Base-by-base conservation (phyloP, 768 basidiomycete genomes). In the Tephrocybe sp. region DNA sequence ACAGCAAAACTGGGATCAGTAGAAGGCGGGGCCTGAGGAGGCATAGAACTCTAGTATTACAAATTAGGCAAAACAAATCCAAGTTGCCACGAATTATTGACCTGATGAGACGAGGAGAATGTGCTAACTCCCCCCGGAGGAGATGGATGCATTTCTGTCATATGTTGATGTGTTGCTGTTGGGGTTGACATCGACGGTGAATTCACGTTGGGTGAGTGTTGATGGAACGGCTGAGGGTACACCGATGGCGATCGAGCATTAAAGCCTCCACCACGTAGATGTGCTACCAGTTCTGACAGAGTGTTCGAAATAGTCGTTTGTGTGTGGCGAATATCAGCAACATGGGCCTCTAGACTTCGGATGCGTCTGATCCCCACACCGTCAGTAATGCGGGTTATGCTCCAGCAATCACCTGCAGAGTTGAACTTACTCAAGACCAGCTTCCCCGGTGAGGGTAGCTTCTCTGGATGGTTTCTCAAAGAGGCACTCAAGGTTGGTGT, bases 401-500 rank as follows among this genome's bases (percentile, higher is more conserved):
- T 8, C n/a, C 44, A 23, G 11, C 46, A 11, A 21, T 34, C 48
- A 41, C 42, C 18, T 34, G 23, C 16, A 10, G 24, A 16, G 15
- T 51, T 45, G 52, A n/a, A 74, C 89, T 68, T 64, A 93, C 91
- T 93, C 92, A 45, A 93, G 67, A 7, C 91, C 91, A 15, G 91
- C 91, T 68, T 94, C 91, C 38, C 90, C 89, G 7, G 90, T 90
- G 41, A 92, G 78, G 47, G 86, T 88, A 12, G 89, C 87, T 64
- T 94, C 91, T 58, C 85, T 78, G 11, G 83, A 85, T 2, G 94
- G 94, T 60, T 97, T 97, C 68, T 97, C 94, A 64, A 97, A 95
- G 27, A 97, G 76, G 70, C 94, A 97, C 34, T 94, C 90, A 11
- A 97, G 75, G 2, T 91, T 89, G 16, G 88, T 86, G 59, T 92